Base-by-base conservation (phyloP, 306 rosid genomes). In the Citrullus amarus region DNA sequence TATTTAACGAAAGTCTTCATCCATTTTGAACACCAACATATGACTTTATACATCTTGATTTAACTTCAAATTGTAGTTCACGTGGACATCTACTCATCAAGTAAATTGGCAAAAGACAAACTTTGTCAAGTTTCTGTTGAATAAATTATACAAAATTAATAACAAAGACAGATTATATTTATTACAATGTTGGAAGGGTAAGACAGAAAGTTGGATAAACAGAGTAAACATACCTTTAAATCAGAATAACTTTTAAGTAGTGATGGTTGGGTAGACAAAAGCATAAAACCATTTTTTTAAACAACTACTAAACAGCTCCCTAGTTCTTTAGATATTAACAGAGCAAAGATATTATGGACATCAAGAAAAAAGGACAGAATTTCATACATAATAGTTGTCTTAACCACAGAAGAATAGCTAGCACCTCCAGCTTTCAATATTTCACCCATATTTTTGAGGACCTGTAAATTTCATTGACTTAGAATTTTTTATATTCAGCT, bases 371-470 rank as follows among this genome's bases (percentile, higher is more conserved):
- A 22, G 76, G 56, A 67, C 39, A 80, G 53, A 56, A 73, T 32
- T 48, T 15, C 86, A 44, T 88, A 94, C 98, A 94, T 79, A 56
- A 94, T 94, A 55, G 98, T 94, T 17, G 98, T 94, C 87, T 95
- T 95, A 44, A 95, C 98, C 80, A 95, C 98, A 6, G 98, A 87
- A 16, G 93, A 83, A 68, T 89, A 92, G 85, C 81, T 77, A 11
- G 90, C 89, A 75, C 97, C 97, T 71, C 98, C 85, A 5, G 93
- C 91, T 84, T 87, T 92, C 79, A 95, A 85, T 83, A 95, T 95
- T 86, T 95, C 98, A 38, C 97, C 98, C 88, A 92, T 91, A 77
- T 95, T 92, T 88, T 90, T 95, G 0, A 95, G 93, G 82, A 95
- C 80, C 97, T 95, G 82, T 68, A 67, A 50, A 54, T 80, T 36